These are phyloP conservation scores for Athelia sp. DNA, from an alignment of 1,284 basidiomycete species.

Conservation along the genomic window DNA sequence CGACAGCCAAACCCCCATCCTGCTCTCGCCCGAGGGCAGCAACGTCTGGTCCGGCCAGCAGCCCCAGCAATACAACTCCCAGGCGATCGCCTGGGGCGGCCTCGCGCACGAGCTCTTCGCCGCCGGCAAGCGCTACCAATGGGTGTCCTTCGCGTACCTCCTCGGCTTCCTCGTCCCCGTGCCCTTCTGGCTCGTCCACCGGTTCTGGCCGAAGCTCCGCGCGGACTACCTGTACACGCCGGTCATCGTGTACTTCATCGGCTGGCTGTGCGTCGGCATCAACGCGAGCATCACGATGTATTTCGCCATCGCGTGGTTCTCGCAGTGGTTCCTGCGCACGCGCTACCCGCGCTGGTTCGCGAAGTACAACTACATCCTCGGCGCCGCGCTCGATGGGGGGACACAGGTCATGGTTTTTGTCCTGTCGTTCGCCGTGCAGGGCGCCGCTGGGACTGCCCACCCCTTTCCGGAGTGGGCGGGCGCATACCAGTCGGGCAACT, in stretches of 20 bases:
- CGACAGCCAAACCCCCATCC: conserved; percentile 42
- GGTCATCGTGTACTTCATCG: no score
- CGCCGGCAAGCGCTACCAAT: conserved; percentile 47
- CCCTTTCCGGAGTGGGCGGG: no score
- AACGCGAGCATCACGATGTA: conserved; percentile 31
- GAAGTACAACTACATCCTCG: conserved; percentile 46
- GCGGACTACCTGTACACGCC: conserved; percentile 39
- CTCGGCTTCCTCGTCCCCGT: conserved; percentile 52
- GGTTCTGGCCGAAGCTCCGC: conserved; percentile 34
- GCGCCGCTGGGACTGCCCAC: no score
- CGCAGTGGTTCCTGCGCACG: no score
- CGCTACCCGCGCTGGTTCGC: no score
- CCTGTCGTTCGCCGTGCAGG: conserved; percentile 67
- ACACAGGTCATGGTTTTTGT: no score
- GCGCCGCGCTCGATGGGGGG: no score
- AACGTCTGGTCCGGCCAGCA: conserved; percentile 61
- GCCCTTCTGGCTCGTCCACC: conserved; percentile 46
- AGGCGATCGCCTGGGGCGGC: conserved; percentile 64
- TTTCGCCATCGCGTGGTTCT: conserved; percentile 44
- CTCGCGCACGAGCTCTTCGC: conserved; percentile 55
- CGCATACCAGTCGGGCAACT: no score
- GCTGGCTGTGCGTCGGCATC: no score
- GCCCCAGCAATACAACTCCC: no score
- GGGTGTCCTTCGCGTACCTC: conserved; percentile 51
- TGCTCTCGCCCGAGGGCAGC: conserved; percentile 48